Conservation (phyloP, 345 rosid species). For the Eucalyptus marginata region DNA sequence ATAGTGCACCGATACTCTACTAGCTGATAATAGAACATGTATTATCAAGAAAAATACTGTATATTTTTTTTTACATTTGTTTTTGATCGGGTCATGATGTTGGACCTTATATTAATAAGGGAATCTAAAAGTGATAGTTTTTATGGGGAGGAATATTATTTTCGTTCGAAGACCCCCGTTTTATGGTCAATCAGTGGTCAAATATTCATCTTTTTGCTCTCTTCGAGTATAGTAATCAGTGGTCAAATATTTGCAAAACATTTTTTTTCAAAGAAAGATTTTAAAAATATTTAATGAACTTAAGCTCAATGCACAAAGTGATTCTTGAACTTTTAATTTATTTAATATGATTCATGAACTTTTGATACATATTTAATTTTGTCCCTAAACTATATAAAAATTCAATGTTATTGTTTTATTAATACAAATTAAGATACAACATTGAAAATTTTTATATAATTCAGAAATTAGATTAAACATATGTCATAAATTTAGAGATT, state of each 20-base stretch:
- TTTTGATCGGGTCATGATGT: background rate
- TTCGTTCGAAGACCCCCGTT: background rate
- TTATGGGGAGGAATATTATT: background rate
- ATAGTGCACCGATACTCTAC: background rate
- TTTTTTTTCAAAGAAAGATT: background rate
- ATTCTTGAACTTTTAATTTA: too few species aligned
- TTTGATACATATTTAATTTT: too few species aligned
- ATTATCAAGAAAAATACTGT: background rate
- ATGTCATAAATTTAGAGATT: too few species aligned
- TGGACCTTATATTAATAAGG: background rate
- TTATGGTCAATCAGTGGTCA: background rate
- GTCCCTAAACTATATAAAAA: too few species aligned
- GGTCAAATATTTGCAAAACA: background rate
- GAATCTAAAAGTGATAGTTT: background rate
- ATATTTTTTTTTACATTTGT: too few species aligned
- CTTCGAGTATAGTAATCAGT: background rate
- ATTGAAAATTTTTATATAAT: too few species aligned
- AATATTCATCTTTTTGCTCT: background rate
- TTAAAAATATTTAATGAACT: too few species aligned
- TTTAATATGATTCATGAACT: fast-evolving
- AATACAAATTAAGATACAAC: too few species aligned
- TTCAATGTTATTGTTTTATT: too few species aligned
- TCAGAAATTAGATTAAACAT: too few species aligned
- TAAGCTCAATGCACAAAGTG: fast-evolving
- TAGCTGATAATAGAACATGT: background rate